A percentile compares a stretch with the other conserved stretches of the same genome.
These are phyloP conservation scores for Furcasterigmium furcatum DNA, from an alignment of 2,329 filamentous ascomycete genomes.

Conservation along the genomic window DNA sequence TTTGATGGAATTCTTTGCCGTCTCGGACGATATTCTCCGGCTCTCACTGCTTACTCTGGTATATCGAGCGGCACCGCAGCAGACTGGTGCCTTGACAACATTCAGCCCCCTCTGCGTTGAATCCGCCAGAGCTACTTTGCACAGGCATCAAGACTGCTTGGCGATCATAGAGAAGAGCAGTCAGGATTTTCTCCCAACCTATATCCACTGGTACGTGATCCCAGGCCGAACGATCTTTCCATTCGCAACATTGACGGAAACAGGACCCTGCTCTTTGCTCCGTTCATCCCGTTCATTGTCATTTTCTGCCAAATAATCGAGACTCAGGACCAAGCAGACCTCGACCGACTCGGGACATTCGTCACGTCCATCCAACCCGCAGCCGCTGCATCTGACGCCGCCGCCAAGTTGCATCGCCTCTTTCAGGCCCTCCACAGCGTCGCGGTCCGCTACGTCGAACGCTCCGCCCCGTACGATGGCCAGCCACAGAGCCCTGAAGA, in stretches of 20 bases:
- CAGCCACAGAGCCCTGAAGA: constrained; percentile 20
- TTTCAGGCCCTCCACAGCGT: constrained; percentile 56
- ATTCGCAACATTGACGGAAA: not conserved
- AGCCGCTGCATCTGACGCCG: constrained; percentile 39
- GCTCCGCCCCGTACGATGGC: constrained; percentile 6
- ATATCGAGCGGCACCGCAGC: constrained; percentile 32
- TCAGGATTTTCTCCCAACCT: constrained; percentile 28
- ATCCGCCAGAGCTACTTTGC: constrained; percentile 33
- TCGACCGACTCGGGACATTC: constrained; percentile 43
- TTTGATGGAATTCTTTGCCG: constrained; percentile 27
- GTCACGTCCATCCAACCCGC: constrained; percentile 46
- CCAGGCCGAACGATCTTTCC: not conserved
- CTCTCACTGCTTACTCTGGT: constrained; percentile 34
- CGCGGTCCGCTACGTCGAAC: constrained; percentile 54
- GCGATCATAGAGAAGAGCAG: constrained; percentile 27
- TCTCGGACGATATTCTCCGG: constrained; percentile 36
- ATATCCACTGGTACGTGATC: constrained; percentile 35
- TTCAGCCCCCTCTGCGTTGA: constrained; percentile 38
- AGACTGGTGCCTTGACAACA: constrained; percentile 20
- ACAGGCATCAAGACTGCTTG: constrained; percentile 33
- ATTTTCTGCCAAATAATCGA: constrained; percentile 47
- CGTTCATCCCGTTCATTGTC: constrained; percentile 51
- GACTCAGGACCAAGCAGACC: constrained; percentile 34
- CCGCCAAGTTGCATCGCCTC: constrained; percentile 52
- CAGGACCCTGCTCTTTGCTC: constrained; percentile 43